Conservation (phyloP, 352 stramenopile genomes). For the Globisporangium canariense region DNA sequence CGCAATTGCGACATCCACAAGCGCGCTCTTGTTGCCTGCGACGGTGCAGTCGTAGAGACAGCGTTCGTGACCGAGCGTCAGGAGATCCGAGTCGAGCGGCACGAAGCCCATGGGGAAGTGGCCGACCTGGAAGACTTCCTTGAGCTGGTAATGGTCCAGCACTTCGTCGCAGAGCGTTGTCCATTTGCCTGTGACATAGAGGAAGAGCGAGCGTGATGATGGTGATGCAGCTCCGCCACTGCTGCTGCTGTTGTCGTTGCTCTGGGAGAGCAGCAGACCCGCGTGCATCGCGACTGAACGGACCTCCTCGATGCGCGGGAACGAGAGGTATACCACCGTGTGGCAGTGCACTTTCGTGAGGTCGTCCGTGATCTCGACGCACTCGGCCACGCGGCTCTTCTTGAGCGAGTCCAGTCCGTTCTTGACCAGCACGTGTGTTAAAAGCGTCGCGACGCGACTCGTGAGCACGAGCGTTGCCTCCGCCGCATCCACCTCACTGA, state of each 20-base stretch:
- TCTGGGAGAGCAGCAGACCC: slow-evolving; percentile 29
- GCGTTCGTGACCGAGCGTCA: slow-evolving; percentile 52
- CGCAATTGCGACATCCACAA: slow-evolving; percentile 46
- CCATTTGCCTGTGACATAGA: slow-evolving; percentile 50
- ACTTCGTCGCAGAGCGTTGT: slow-evolving; percentile 47
- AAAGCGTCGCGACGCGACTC: slow-evolving; percentile 47
- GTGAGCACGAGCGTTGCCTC: slow-evolving; percentile 53
- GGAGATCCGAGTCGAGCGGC: slow-evolving; percentile 51
- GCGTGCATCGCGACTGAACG: slow-evolving; percentile 44
- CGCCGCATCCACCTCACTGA: slow-evolving; percentile 28
- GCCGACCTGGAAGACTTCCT: slow-evolving; percentile 38
- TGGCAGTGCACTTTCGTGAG: slow-evolving; percentile 24
- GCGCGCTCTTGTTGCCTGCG: slow-evolving; percentile 38
- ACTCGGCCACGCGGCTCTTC: slow-evolving; percentile 37
- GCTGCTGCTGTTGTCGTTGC: slow-evolving; percentile 8
- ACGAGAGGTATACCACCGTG: slow-evolving; percentile 47
- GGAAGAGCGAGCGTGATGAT: slow-evolving; percentile 19
- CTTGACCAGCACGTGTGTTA: slow-evolving; percentile 55
- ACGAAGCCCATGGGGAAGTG: slow-evolving; percentile 52
- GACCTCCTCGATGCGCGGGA: slow-evolving; percentile 38
- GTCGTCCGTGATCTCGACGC: slow-evolving; percentile 55
- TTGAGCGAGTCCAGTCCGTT: slow-evolving; percentile 38
- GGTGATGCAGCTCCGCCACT: too few relatives aligned
- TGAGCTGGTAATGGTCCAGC: slow-evolving; percentile 30
- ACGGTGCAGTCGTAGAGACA: slow-evolving; percentile 55